Base-by-base conservation (phyloP, 352 stramenopile genomes). In the Globisporangium abappressorium region DNA sequence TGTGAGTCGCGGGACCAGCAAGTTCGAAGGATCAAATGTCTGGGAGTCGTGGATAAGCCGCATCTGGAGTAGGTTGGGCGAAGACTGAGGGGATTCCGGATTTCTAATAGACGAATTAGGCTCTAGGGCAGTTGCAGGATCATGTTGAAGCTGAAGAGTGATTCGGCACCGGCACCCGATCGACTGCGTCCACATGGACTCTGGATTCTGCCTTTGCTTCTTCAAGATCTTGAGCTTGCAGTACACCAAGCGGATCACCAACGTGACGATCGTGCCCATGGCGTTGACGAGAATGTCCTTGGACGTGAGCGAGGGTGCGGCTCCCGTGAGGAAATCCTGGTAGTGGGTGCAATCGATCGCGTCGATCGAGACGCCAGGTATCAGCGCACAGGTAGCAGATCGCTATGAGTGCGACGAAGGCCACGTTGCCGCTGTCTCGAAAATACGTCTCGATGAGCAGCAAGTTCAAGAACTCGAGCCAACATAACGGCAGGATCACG, bases 371-470 rank as follows among this genome's bases (percentile, higher is more conserved):
- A 71, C 24, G 1, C 9, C 22, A 0, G 26, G 18, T 3, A 46
- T 64, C 7, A 71, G n/a, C 14, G 30, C 60, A 28, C 30, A 68
- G 53, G 5, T 57, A 58, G 30, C 34, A 49, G 22, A 38, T 54
- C 15, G 66, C 61, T n/a, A 68, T 22, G n/a, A 57, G 26, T 0
- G 26, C 36, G 26, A 49, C 11, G 12, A 68, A 14, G 15, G 59
- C 49, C 28, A 71, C 41, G 22, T 34, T 55, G 22, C 14, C 41
- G 20, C 20, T 9, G 49, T 53, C 22, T 4, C 49, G 46, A 41
- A 70, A 67, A n/a, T 65, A 67, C 20, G 58, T 49, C 49, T 70
- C 59, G 24, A 70, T 53, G 18, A 70, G 60, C 22, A 67, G 22
- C 20, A 64, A 30, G 28, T 66, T 36, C 33, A 62, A 6, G 49